phyloP scores from a whole-genome alignment of 768 basidiomycete genomes.

The Mycena latifolia region DNA sequence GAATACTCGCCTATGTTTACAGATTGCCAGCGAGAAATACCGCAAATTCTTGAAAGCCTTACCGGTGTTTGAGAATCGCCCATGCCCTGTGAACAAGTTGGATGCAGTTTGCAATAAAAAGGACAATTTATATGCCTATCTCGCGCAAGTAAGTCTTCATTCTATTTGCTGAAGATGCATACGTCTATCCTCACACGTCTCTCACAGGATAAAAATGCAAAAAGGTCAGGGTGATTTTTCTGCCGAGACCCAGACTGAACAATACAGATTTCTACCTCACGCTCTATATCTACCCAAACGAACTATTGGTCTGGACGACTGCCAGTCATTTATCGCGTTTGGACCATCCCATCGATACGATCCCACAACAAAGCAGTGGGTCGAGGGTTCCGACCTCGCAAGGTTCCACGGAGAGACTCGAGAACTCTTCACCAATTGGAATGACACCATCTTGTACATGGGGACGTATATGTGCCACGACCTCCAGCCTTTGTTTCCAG shows the following conservation, averaged over 20 bases:
- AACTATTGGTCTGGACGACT: not conserved
- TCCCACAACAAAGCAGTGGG: slow-evolving; percentile 1
- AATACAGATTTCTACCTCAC: slow-evolving; percentile 13
- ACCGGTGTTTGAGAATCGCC: not conserved
- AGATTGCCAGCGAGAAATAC: not conserved
- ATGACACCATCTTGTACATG: not conserved
- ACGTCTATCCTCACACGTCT: not conserved
- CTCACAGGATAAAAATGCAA: not conserved
- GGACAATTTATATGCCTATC: not conserved
- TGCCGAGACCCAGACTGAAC: too few species aligned
- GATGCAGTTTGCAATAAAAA: not conserved
- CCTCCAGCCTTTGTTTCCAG: not conserved
- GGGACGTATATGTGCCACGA: slow-evolving; percentile 23
- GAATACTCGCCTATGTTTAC: too few species aligned
- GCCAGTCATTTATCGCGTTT: slow-evolving; percentile 6
- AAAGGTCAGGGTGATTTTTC: not conserved
- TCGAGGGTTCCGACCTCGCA: slow-evolving; percentile 7
- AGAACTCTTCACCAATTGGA: slow-evolving; percentile 5
- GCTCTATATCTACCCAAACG: slow-evolving; percentile 21
- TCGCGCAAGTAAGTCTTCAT: slow-evolving; percentile 3
- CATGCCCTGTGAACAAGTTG: not conserved
- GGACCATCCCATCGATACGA: slow-evolving; percentile 15
- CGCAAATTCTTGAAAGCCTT: not conserved
- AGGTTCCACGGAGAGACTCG: slow-evolving; percentile 12
- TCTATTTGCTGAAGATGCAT: not conserved